These are phyloP conservation scores for Lepidium africanum DNA, from an alignment of 345 rosid species.

Conservation along the genomic window DNA sequence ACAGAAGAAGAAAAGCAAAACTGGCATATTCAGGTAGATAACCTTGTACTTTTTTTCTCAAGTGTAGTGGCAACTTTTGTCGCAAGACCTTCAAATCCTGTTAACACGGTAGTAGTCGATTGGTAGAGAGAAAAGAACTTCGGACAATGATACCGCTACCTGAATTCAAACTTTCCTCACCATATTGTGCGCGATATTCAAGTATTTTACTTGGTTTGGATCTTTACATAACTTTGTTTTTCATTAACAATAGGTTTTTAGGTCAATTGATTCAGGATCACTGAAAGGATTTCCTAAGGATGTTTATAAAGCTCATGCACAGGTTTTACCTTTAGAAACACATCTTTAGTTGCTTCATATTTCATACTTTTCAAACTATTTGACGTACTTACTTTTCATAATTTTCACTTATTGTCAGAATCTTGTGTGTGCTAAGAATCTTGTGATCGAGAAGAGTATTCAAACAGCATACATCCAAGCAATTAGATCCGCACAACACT, in stretches of 20 bases:
- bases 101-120: too few relatives aligned
- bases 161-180: too few relatives aligned
- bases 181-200: too few relatives aligned
- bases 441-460: slow-evolving; percentile 83
- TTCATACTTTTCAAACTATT: neutral
- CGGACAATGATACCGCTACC: too few relatives aligned
- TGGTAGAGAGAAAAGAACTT: too few relatives aligned
- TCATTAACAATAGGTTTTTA: slow-evolving; percentile 42
- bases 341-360: neutral
- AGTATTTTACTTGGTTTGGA: neutral
- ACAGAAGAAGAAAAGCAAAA: slow-evolving; percentile 49
- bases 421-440: slow-evolving; percentile 75
- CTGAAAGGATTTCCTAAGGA: slow-evolving; percentile 81
- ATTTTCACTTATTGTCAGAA: slow-evolving; percentile 41
- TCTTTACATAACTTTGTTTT: neutral
- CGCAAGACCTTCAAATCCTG: neutral
- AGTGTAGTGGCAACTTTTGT: neutral
- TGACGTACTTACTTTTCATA: neutral
- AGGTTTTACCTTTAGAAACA: slow-evolving; percentile 31
- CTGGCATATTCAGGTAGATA: slow-evolving; percentile 75
- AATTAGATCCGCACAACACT: slow-evolving; percentile 81
- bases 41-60: neutral
- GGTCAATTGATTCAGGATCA: slow-evolving; percentile 85
- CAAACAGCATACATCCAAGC: slow-evolving; percentile 87
- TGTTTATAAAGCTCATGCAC: slow-evolving; percentile 43